Percentiles rank a stretch among this genome's conserved stretches.
These are phyloP conservation scores for Casaregolazyma lundiana DNA, from an alignment of 1,139 yeast genomes.

Conservation along the genomic window DNA sequence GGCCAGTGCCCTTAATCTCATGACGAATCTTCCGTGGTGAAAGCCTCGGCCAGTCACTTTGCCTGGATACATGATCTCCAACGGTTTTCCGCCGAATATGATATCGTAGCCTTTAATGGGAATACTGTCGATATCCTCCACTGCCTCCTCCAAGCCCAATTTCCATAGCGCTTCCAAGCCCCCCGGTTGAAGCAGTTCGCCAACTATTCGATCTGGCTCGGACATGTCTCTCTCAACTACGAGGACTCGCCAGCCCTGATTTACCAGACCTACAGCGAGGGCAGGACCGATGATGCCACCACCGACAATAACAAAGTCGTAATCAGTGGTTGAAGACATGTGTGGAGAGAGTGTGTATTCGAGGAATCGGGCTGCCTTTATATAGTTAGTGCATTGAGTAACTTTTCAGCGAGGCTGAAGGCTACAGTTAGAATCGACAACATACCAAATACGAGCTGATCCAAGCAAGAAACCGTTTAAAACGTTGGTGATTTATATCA, in stretches of 20 bases:
- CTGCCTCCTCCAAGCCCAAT: slow-evolving; percentile 74
- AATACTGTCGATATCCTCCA: slow-evolving; percentile 78
- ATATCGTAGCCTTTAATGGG: slow-evolving; percentile 79
- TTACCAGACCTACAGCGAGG: slow-evolving; percentile 82
- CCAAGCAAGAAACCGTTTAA: too few relatives aligned
- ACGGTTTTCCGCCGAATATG: slow-evolving; percentile 53
- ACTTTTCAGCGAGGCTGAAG: neutral
- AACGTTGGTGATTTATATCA: too few relatives aligned
- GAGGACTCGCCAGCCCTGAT: slow-evolving; percentile 75
- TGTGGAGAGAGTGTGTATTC: neutral
- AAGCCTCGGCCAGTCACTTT: slow-evolving; percentile 70
- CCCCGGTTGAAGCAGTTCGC: slow-evolving; percentile 94
- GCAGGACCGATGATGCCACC: slow-evolving; percentile 98
- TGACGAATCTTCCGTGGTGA: slow-evolving; percentile 86
- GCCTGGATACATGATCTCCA: slow-evolving; percentile 64
- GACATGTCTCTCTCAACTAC: slow-evolving; percentile 77
- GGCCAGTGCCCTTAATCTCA: slow-evolving; percentile 72
- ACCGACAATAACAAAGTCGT: slow-evolving; percentile 73
- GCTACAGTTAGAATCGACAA: too few relatives aligned
- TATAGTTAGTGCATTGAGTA: too few relatives aligned
- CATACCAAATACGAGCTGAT: too few relatives aligned
- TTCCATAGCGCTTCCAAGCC: slow-evolving; percentile 78
- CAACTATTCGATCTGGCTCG: slow-evolving; percentile 93
- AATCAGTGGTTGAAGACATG: slow-evolving; percentile 13
- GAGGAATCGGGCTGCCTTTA: neutral